These are phyloP conservation scores for Lagenaria siceraria DNA, from an alignment of 306 rosid species.

Conservation along the genomic window DNA sequence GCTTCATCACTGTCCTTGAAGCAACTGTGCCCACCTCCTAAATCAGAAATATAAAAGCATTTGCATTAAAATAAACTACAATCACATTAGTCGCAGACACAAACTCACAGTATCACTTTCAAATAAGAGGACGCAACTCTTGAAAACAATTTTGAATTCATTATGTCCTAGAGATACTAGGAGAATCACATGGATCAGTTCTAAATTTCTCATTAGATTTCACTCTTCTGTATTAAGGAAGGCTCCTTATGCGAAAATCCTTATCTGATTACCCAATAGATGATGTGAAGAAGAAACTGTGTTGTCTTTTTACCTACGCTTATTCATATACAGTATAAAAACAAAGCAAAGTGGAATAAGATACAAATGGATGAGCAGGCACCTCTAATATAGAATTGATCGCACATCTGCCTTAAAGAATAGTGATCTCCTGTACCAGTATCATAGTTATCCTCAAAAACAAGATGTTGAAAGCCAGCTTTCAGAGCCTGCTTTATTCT, in stretches of 20 bases:
- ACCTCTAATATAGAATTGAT: conserved; percentile 89
- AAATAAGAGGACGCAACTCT: neutral
- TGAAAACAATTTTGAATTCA: neutral
- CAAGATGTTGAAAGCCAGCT: conserved; percentile 86
- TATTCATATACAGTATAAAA: neutral
- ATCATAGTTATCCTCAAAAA: conserved; percentile 98
- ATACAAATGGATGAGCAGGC: conserved; percentile 13
- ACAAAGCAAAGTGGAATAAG: neutral
- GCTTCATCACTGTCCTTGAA: conserved; percentile 93
- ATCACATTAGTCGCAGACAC: neutral
- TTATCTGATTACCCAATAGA: neutral
- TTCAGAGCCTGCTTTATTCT: conserved; percentile 73
- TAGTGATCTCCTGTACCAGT: conserved; percentile 99
- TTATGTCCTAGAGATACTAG: neutral
- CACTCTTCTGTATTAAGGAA: neutral
- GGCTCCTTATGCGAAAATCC: neutral
- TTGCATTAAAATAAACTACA: neutral
- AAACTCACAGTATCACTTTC: neutral
- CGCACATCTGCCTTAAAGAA: conserved; percentile 94
- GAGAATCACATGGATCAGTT: neutral
- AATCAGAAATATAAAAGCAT: conserved; percentile 16
- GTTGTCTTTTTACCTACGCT: neutral
- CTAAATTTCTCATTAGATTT: neutral
- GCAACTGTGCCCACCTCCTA: conserved; percentile 98
- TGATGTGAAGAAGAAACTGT: neutral